Conservation (phyloP, 1,284 basidiomycete species). For the Pyrrhoderma lamaoense region DNA sequence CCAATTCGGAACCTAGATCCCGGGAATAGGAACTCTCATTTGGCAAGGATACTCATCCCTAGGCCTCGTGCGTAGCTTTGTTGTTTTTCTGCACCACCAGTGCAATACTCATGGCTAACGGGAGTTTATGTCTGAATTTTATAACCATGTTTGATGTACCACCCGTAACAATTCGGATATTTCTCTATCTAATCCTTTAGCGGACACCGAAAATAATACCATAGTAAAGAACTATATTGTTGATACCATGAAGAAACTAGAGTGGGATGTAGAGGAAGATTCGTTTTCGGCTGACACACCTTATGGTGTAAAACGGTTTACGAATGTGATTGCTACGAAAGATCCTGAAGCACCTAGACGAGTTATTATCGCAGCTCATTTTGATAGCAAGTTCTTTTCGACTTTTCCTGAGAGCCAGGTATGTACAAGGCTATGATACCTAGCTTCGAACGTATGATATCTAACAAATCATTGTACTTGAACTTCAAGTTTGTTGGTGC, state of each 20-base stretch:
- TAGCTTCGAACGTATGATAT: too few species aligned
- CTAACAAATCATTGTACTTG: not conserved
- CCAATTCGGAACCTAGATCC: conserved; percentile 62
- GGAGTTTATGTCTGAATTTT: too few species aligned
- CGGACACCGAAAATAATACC: conserved; percentile 72
- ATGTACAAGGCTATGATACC: conserved; percentile 21
- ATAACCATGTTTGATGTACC: too few species aligned
- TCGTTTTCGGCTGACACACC: conserved; percentile 79
- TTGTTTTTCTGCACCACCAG: not conserved
- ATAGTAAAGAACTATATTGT: conserved; percentile 73
- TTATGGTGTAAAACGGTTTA: conserved; percentile 74
- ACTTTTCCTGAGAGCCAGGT: conserved; percentile 68
- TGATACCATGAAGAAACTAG: conserved; percentile 55
- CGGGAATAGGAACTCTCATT: conserved; percentile 57
- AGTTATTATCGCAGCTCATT: conserved; percentile 89
- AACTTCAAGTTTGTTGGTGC: conserved; percentile 83
- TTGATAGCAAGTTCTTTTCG: conserved; percentile 90
- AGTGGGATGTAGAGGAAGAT: conserved; percentile 86
- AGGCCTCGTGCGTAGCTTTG: conserved; percentile 53
- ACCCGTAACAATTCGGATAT: too few species aligned
- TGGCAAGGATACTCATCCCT: conserved; percentile 78
- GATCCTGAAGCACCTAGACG: conserved; percentile 77
- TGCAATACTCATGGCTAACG: too few species aligned
- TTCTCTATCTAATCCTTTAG: conserved; percentile 28
- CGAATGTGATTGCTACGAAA: conserved; percentile 93